Evolutionary conservation across 768 basidiomycete species (phyloP).

Genomic region (Leccinum incarnatum): DNA sequence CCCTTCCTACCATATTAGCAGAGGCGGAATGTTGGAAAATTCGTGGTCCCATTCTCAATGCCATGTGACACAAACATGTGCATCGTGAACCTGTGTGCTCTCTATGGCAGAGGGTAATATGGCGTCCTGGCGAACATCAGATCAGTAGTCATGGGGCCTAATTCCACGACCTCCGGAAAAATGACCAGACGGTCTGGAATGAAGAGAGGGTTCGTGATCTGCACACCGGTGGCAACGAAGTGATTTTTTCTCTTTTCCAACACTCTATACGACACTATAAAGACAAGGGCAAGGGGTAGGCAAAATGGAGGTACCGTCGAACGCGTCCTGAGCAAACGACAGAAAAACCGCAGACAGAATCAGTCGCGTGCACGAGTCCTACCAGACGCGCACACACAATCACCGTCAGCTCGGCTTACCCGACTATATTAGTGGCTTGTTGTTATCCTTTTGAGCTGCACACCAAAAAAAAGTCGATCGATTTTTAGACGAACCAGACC

Average conservation of each 20-base stretch:
- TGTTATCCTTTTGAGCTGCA: conserved; percentile 42
- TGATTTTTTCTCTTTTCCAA: background rate
- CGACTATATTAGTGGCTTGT: conserved; percentile 30
- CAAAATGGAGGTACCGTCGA: background rate
- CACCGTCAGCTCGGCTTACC: background rate
- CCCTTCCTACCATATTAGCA: too few species aligned
- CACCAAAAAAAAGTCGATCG: background rate
- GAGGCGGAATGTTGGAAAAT: too few species aligned
- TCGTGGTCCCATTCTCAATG: background rate
- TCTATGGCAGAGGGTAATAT: background rate
- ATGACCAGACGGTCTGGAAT: background rate
- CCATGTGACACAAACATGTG: background rate
- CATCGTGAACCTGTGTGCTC: too few species aligned
- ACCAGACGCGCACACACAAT: background rate
- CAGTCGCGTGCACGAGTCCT: background rate
- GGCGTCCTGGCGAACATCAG: background rate
- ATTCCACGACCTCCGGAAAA: background rate
- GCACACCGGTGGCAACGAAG: background rate
- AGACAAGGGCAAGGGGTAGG: background rate
- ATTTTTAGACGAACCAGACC: background rate
- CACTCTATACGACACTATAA: background rate
- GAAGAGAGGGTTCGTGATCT: background rate
- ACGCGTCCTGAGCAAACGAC: background rate
- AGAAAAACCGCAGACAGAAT: background rate
- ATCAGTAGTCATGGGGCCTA: background rate